Evolutionary conservation across 305 asterid genomes (phyloP), one percentile per base, ranked within the genome.

Genomic region (Fraxinus sp.): DNA sequence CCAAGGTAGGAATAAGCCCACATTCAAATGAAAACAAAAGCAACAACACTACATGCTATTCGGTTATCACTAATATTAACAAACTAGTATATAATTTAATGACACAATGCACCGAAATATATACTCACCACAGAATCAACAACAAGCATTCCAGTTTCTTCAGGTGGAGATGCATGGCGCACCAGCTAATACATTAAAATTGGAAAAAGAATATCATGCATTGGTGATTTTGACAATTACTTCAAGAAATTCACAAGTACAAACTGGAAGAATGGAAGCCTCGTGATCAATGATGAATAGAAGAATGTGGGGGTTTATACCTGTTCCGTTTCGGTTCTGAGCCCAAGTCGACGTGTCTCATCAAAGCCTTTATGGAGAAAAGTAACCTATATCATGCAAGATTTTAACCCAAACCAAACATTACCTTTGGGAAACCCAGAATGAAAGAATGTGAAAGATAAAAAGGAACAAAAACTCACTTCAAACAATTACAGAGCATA

Each of bases 71-170:
- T 7, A 10, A 11, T 14, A 43, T 46, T 71, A 64, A 79, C 33
- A 64, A 73, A 80, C 37, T 14, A 81, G 22, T 62, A 36, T 20
- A 80, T 36, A 41, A 37, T 82, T 6, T 32, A 30, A 39, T 35
- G 18, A 70, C 59, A 41, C 33, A 77, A 74, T 62, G 76, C 62
- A 72, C 75, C 84, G 64, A 55, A 30, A 81, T 80, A 30, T 35
- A 79, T 70, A 86, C 97, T 92, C 87, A 97, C 99, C 93, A 92
- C 98, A 9, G 97, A 95, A 87, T 97, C 99, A n/a, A 97, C 97
- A 70, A 97, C 99, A 71, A 97, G 98, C 99, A 97, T 97, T 85
- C 99, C 99, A 81, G 98, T 97, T 92, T 97, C 99, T 78, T 87
- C 96, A 4, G 87, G 90, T 24, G 96, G 97, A 88, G 98, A 92